Evolutionary conservation across 345 rosid genomes (phyloP), one percentile per base, ranked within the genome.

Genomic region (Pseudoturritis turrita): DNA sequence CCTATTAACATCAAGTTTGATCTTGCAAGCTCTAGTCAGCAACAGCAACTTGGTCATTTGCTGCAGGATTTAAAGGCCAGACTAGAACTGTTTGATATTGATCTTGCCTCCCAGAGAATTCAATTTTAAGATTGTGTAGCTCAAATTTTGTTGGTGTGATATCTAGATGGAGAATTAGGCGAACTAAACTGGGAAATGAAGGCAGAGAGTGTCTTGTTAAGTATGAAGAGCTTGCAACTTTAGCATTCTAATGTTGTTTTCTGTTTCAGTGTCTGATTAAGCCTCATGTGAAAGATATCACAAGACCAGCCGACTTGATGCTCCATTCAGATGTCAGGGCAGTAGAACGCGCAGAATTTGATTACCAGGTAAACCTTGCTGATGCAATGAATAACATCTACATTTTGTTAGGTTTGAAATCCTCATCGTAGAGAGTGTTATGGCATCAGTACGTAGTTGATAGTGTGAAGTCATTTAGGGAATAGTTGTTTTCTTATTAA

Each of bases 261-360:
- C 28, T 33, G 65, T 74, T 68, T 52, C 87, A 95, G 97, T 76
- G 72, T 70, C 74, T 89, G 67, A 65, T 88, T 64, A 95, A 81
- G 74, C 97, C 98, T 69, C 83, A 78, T 4, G 88, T 88, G 56
- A 96, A 85, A 78, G 98, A 11, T 66, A 40, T 68, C 87, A 79
- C 69, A 25, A 83, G 41, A 75, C 92, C 97, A 1, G 3, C 84
- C 7, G 99, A 90, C 77, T 76, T 82, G 63, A 87, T 77, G 84
- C 97, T 95, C 21, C 87, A 79, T 58, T 86, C 81, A 71, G 97
- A 96, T 56, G 18, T 89, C 53, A 82, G 98, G 28, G 99, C 98
- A 23, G 78, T 74, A 41, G 99, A 90, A 74, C 94, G 97, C 3
- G 89, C 96, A 37, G 98, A 87, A 81, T 96, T 96, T 80, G 97